These are phyloP conservation scores for Marchantia polymorpha DNA, from an alignment of 225 moss, liverwort and hornwort species.

Conservation along the genomic window DNA sequence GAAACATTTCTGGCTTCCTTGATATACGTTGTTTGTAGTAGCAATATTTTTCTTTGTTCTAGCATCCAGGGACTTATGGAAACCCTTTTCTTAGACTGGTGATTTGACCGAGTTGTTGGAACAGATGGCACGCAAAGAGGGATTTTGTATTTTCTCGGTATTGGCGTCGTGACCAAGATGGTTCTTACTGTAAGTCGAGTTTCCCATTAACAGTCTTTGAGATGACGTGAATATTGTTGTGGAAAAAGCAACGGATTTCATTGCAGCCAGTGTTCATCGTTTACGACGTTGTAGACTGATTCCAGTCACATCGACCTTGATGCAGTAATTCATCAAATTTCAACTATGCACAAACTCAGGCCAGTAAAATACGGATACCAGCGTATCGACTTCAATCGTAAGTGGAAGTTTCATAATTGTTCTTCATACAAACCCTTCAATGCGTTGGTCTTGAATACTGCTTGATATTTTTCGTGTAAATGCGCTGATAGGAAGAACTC, in stretches of 20 bases:
- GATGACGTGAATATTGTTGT: background rate
- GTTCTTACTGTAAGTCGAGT: conserved; percentile 64
- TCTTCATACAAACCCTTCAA: background rate
- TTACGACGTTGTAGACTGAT: background rate
- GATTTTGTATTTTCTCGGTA: conserved; percentile 71
- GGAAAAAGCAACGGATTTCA: no score
- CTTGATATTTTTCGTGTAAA: background rate
- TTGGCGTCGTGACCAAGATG: conserved; percentile 79
- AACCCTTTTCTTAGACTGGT: background rate
- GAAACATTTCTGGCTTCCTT: no score
- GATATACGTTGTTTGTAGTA: no score
- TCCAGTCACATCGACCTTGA: background rate
- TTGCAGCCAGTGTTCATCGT: no score
- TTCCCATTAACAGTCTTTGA: background rate
- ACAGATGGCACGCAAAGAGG: conserved; percentile 61
- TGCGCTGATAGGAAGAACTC: background rate
- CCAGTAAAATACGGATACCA: conserved; percentile 50
- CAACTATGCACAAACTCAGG: conserved; percentile 51
- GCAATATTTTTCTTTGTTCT: no score
- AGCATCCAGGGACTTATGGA: no score
- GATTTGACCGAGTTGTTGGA: background rate
- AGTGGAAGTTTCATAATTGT: conserved; percentile 25
- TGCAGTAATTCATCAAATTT: conserved; percentile 62
- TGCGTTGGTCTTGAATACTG: background rate
- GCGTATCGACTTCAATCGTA: conserved; percentile 63